These are phyloP conservation scores for Patellifolia procumbens DNA, from an alignment of 179 eudicot genomes.

Conservation along the genomic window DNA sequence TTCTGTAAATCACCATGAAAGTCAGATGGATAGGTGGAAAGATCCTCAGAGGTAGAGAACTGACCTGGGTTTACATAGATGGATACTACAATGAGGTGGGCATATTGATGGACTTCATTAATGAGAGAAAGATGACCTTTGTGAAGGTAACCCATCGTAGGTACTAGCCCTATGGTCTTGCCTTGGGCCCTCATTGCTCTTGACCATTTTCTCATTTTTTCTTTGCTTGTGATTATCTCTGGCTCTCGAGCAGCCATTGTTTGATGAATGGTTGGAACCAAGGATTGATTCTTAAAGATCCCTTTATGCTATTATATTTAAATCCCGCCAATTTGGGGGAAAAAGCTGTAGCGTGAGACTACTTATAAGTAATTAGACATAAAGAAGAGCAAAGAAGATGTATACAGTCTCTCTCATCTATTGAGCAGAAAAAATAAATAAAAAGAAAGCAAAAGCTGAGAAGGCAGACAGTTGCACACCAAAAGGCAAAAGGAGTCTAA, in stretches of 20 bases:
- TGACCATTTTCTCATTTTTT: constrained; percentile 78
- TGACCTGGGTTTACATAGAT: constrained; percentile 94
- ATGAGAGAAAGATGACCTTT: constrained; percentile 79
- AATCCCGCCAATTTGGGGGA: not conserved
- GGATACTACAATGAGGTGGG: constrained; percentile 69
- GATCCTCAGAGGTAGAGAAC: constrained; percentile 72
- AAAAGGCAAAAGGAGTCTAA: not conserved
- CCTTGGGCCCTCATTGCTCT: constrained; percentile 64
- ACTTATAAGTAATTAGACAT: not conserved
- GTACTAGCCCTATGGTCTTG: constrained; percentile 70
- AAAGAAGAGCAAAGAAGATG: not conserved
- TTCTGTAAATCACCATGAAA: constrained; percentile 72
- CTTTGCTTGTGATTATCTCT: constrained; percentile 56
- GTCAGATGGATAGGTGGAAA: constrained; percentile 89
- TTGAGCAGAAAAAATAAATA: not conserved
- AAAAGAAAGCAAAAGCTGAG: not conserved
- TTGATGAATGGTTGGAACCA: not conserved
- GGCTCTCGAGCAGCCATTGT: constrained; percentile 65
- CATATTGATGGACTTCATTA: constrained; percentile 48
- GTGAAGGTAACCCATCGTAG: constrained; percentile 96
- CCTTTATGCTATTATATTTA: not conserved
- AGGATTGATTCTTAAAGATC: no score
- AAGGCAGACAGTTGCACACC: not conserved
- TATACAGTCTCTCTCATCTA: not conserved
- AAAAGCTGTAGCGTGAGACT: not conserved